Evolutionary conservation across 441 rosid genomes (phyloP).

Genomic region (Manihot esculenta): DNA sequence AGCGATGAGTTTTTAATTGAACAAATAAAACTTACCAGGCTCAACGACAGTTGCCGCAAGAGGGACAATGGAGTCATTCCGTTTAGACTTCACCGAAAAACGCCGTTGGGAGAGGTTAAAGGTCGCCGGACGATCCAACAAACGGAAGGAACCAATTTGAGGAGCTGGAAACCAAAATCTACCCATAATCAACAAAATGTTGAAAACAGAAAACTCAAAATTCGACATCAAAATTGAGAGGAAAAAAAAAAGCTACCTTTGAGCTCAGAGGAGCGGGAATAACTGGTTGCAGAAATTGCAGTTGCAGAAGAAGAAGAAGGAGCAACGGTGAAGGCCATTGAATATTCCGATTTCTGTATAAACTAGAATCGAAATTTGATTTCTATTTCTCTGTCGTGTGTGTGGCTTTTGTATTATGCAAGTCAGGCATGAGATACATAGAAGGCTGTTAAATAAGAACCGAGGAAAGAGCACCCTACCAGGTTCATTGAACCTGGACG

Average conservation of each 20-base stretch:
- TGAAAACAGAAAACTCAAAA: neutral
- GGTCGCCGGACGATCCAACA: constrained; percentile 41
- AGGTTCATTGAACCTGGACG: constrained; percentile 77
- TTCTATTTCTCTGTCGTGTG: neutral
- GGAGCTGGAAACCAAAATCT: constrained; percentile 37
- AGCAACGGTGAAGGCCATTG: constrained; percentile 53
- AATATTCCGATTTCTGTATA: neutral
- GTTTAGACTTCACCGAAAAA: constrained; percentile 44
- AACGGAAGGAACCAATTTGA: constrained; percentile 52
- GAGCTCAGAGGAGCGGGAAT: constrained; percentile 43
- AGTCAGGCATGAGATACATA: neutral
- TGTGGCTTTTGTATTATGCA: neutral
- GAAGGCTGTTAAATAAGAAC: constrained; percentile 32
- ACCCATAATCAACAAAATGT: neutral
- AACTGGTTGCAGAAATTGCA: constrained; percentile 39
- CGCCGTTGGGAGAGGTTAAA: constrained; percentile 44
- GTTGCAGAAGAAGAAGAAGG: constrained; percentile 52
- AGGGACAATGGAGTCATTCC: constrained; percentile 51
- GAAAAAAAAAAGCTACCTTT: constrained; percentile 48
- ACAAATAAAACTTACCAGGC: constrained; percentile 39
- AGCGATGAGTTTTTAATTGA: neutral
- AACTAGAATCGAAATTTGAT: neutral
- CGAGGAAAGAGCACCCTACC: neutral
- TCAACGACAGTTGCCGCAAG: constrained; percentile 56
- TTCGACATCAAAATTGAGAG: neutral